Percentiles rank a stretch among this genome's conserved stretches.
These are phyloP conservation scores for Phellopilus nigrolimitatus DNA, from an alignment of 1,284 basidiomycete genomes.

Conservation along the genomic window DNA sequence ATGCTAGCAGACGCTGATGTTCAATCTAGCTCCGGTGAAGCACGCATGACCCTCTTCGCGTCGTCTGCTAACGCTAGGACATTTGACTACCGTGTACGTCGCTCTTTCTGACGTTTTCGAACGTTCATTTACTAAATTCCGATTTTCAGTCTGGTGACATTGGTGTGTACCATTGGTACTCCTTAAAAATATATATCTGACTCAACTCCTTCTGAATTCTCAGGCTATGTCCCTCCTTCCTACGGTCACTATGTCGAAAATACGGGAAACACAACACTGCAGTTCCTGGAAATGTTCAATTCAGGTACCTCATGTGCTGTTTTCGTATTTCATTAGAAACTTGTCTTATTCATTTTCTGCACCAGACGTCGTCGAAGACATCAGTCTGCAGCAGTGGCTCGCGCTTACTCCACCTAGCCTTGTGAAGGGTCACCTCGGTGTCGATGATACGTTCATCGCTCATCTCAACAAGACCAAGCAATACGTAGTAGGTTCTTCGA, in stretches of 20 bases:
- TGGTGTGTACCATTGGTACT: slow-evolving; percentile 30
- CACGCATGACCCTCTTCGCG: slow-evolving; percentile 61
- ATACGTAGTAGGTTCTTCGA: slow-evolving; percentile 47
- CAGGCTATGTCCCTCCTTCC: slow-evolving; percentile 51
- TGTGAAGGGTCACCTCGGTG: slow-evolving; percentile 56
- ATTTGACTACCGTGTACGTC: slow-evolving; percentile 54
- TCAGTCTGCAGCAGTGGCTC: slow-evolving; percentile 66
- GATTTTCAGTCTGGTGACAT: slow-evolving; percentile 53
- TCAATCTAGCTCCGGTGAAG: slow-evolving; percentile 43
- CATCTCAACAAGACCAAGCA: slow-evolving; percentile 52
- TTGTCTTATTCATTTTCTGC: no score
- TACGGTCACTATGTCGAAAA: slow-evolving; percentile 69
- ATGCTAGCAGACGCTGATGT: background rate
- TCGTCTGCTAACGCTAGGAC: slow-evolving; percentile 56
- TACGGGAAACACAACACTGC: slow-evolving; percentile 56
- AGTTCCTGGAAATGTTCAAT: slow-evolving; percentile 63
- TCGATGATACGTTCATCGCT: slow-evolving; percentile 48
- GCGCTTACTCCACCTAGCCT: slow-evolving; percentile 58
- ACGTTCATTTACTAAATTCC: slow-evolving; percentile 25
- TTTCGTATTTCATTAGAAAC: no score
- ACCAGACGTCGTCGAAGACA: slow-evolving; percentile 53
- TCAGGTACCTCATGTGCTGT: slow-evolving; percentile 33
- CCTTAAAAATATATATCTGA: background rate
- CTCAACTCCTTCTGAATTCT: background rate
- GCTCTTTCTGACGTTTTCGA: background rate